Conservation (phyloP, 2,329 filamentous ascomycete species). For the Penicillium sp. region DNA sequence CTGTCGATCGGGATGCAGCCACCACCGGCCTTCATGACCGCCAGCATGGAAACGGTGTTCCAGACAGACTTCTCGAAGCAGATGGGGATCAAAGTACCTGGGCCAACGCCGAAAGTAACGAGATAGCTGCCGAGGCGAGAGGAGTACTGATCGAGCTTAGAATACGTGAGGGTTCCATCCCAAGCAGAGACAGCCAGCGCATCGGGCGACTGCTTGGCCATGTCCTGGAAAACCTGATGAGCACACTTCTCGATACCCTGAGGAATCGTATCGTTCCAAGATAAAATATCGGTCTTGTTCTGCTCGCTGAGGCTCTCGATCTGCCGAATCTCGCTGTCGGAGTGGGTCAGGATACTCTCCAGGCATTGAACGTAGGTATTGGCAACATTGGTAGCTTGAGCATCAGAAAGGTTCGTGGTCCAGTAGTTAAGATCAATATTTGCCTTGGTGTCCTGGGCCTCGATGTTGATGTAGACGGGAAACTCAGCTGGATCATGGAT, state of each 20-base stretch:
- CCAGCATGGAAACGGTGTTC: conserved; percentile 28
- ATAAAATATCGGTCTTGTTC: conserved; percentile 28
- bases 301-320: conserved; percentile 39
- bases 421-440: conserved; percentile 42
- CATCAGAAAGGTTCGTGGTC: conserved; percentile 38
- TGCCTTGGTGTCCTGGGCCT: conserved; percentile 41
- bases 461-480: conserved; percentile 47
- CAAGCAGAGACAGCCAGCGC: conserved; percentile 29
- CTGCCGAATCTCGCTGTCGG: conserved; percentile 29
- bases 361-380: conserved; percentile 37
- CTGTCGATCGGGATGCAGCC: conserved; percentile 38
- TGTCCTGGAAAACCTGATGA: conserved; percentile 28
- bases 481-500: conserved; percentile 49
- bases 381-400: conserved; percentile 38
- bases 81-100: conserved; percentile 26
- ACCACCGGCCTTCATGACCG: conserved; percentile 30
- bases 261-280: conserved; percentile 29
- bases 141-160: conserved; percentile 31
- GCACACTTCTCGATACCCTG: conserved; percentile 25
- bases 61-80: conserved; percentile 30
- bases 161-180: conserved; percentile 35
- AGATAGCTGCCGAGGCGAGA: conserved; percentile 31
- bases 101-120: conserved; percentile 25
- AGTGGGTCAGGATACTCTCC: conserved; percentile 37
- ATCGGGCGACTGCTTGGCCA: conserved; percentile 21